phyloP scores from a whole-genome alignment of 2,329 filamentous ascomycete genomes.

The Phoma sp. region DNA sequence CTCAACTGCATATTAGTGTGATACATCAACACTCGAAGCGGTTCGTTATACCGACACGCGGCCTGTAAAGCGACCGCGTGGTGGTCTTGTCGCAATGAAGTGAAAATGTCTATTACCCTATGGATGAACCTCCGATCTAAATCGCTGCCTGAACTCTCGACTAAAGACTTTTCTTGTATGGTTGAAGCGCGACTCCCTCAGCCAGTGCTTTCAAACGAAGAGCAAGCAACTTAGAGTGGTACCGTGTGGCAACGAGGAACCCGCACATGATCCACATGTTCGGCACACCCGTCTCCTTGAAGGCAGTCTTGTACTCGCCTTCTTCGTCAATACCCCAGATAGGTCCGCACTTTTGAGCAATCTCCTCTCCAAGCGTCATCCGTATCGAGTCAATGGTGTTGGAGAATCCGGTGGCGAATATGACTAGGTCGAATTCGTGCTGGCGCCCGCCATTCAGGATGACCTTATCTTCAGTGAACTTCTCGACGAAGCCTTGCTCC shows the following conservation, averaged over 20 bases:
- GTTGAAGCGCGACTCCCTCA: conserved; percentile 5
- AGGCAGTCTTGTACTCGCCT: conserved; percentile 33
- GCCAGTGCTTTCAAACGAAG: conserved; percentile 12
- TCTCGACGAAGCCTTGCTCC: conserved; percentile 56
- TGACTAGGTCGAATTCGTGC: conserved; percentile 66
- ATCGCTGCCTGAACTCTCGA: too few relatives aligned
- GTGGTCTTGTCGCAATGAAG: too few relatives aligned
- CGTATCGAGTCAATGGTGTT: conserved; percentile 70
- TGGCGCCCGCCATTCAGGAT: conserved; percentile 59
- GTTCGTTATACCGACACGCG: too few relatives aligned
- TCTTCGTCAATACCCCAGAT: conserved; percentile 48
- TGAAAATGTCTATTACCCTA: too few relatives aligned
- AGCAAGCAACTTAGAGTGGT: conserved; percentile 14
- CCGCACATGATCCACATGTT: conserved; percentile 16
- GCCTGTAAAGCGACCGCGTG: too few relatives aligned
- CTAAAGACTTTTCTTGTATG: conserved; percentile 2
- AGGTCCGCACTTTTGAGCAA: conserved; percentile 64
- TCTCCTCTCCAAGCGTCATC: conserved; percentile 66
- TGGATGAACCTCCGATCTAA: too few relatives aligned
- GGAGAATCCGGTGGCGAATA: conserved; percentile 62
- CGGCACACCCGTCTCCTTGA: conserved; percentile 14
- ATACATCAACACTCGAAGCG: too few relatives aligned
- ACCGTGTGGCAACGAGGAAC: conserved; percentile 5
- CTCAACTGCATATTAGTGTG: too few relatives aligned
- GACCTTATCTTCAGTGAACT: conserved; percentile 55